These are phyloP conservation scores for Kalmanozyma brasiliensis DNA, from an alignment of 1,284 basidiomycete genomes.

Conservation along the genomic window DNA sequence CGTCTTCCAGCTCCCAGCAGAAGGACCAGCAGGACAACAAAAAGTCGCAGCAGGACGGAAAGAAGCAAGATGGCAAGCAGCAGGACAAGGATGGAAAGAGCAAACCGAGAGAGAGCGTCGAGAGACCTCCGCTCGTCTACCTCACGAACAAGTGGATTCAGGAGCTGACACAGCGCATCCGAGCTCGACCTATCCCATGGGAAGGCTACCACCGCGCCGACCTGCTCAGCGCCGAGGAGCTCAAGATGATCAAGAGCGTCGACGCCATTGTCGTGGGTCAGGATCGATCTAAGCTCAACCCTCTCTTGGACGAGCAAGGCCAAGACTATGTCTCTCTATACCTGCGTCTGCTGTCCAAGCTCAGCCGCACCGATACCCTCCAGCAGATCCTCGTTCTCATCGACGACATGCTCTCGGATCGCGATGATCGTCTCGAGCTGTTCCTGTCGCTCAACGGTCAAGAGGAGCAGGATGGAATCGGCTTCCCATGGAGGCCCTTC, in stretches of 20 bases:
- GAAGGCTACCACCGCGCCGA: slow-evolving; percentile 97
- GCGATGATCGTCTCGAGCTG: slow-evolving; percentile 65
- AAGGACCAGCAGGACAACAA: neutral
- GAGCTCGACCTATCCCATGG: slow-evolving; percentile 92
- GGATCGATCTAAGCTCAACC: slow-evolving; percentile 87
- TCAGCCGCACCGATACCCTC: slow-evolving; percentile 90
- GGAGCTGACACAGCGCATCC: slow-evolving; percentile 85
- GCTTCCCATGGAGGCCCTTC: slow-evolving; percentile 85
- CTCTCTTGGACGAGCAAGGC: slow-evolving; percentile 70
- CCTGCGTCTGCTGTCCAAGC: slow-evolving; percentile 88
- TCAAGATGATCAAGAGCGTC: slow-evolving; percentile 76
- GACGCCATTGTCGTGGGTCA: slow-evolving; percentile 91
- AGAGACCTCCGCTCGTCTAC: slow-evolving; percentile 75
- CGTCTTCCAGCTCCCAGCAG: slow-evolving; percentile 26
- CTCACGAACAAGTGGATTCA: slow-evolving; percentile 89
- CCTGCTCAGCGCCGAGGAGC: slow-evolving; percentile 86
- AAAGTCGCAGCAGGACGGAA: neutral
- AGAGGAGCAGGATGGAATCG: slow-evolving; percentile 69
- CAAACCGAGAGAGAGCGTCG: slow-evolving; percentile 19
- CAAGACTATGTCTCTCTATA: slow-evolving; percentile 84
- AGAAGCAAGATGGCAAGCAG: slow-evolving; percentile 10
- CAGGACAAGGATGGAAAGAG: slow-evolving; percentile 8
- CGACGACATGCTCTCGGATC: slow-evolving; percentile 84
- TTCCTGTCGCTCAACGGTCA: slow-evolving; percentile 60
- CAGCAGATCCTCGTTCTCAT: slow-evolving; percentile 91